phyloP scores from a whole-genome alignment of 1,139 yeast genomes.

The Pichia sp. region DNA sequence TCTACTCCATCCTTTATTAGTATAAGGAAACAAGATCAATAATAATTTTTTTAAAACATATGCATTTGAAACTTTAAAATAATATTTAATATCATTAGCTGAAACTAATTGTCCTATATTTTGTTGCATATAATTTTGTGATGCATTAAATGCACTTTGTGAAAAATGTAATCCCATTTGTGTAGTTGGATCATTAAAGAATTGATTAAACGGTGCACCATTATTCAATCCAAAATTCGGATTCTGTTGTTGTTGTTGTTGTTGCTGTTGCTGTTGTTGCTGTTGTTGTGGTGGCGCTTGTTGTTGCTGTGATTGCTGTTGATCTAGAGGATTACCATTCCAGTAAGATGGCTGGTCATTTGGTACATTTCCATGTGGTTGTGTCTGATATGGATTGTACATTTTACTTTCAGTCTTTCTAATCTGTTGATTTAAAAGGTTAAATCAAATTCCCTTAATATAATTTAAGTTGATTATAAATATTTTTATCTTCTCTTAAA shows the following conservation, averaged over 20 bases:
- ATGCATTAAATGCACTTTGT: constrained; percentile 66
- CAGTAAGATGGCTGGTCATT: neutral
- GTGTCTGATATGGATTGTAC: constrained; percentile 36
- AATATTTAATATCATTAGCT: constrained; percentile 61
- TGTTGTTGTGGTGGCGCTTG: constrained; percentile 5
- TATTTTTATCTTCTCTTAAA: no score
- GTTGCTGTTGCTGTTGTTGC: neutral
- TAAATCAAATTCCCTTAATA: no score
- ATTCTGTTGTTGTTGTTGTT: neutral
- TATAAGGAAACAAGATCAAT: constrained; percentile 80
- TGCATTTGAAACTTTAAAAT: constrained; percentile 86
- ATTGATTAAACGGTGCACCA: constrained; percentile 27
- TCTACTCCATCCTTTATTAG: constrained; percentile 74
- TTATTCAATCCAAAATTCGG: no score
- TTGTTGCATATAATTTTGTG: constrained; percentile 69
- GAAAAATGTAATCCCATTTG: constrained; percentile 88
- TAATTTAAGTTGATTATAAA: no score
- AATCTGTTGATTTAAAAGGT: no score
- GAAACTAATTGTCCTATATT: constrained; percentile 51
- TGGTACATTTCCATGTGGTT: constrained; percentile 12
- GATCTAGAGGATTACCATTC: neutral
- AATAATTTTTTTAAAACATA: constrained; percentile 73
- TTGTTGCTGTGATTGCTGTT: constrained; percentile 3
- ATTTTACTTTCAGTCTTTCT: no score
- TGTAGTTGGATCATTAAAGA: constrained; percentile 75